A percentile compares a stretch with the other conserved stretches of the same genome.
phyloP scores from a whole-genome alignment of 345 rosid genomes.

The Abelmoschus esculentus region DNA sequence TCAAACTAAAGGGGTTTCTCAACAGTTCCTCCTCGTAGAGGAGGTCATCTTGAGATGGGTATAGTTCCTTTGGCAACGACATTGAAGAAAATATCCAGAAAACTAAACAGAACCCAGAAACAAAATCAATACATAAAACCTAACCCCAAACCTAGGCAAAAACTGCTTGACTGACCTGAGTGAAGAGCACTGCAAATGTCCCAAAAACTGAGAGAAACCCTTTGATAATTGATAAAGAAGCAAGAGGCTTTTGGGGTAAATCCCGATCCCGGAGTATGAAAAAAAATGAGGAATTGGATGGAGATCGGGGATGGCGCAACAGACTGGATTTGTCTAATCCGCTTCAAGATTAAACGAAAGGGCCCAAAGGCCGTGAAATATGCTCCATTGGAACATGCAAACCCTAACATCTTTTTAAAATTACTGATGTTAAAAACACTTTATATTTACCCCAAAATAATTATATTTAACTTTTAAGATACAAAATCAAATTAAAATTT shows the following conservation, averaged over 20 bases:
- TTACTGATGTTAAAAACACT: no score
- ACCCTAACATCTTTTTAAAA: no score
- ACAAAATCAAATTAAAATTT: no score
- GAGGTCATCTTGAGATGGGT: constrained; percentile 81
- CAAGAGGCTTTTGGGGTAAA: neutral
- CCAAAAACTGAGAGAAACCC: neutral
- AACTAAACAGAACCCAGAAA: neutral
- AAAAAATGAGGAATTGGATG: neutral
- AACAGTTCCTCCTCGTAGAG: constrained; percentile 80
- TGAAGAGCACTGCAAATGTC: neutral
- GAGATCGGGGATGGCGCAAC: neutral
- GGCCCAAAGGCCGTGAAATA: neutral
- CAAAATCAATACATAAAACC: neutral
- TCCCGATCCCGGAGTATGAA: neutral
- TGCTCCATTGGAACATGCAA: no score
- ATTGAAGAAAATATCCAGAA: constrained; percentile 51
- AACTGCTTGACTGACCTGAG: neutral
- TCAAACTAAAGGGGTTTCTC: constrained; percentile 73
- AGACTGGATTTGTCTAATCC: neutral
- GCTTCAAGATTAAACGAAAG: neutral
- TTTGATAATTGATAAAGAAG: neutral
- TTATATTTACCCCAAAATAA: no score
- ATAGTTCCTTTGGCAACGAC: constrained; percentile 69
- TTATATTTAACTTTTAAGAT: no score
- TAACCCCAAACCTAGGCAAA: neutral